phyloP scores from a whole-genome alignment of 495 filamentous ascomycete genomes.

The Podospora anserina region DNA sequence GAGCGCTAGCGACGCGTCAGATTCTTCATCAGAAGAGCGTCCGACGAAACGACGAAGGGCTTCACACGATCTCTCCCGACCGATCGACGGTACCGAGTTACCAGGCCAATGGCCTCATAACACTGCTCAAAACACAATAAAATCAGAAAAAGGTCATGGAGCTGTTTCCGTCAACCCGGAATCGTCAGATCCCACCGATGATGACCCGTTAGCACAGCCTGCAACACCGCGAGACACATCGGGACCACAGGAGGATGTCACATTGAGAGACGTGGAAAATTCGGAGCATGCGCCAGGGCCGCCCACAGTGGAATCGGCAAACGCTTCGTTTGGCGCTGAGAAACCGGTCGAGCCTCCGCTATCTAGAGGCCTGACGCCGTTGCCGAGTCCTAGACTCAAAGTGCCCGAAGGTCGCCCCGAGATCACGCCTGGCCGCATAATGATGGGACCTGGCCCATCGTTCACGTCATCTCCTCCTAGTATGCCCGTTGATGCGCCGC shows the following conservation, averaged over 20 bases:
- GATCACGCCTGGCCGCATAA: slow-evolving; percentile 8
- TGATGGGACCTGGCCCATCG: background rate
- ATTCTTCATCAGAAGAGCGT: slow-evolving; percentile 27
- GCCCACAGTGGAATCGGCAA: background rate
- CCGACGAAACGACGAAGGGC: slow-evolving; percentile 45
- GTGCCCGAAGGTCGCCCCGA: background rate
- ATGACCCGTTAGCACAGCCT: background rate
- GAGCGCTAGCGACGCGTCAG: slow-evolving; percentile 18
- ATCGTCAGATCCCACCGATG: background rate
- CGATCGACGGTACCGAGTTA: background rate
- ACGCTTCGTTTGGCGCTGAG: background rate
- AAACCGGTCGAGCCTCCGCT: background rate
- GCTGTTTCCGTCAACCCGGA: background rate
- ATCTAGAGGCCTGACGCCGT: slow-evolving; percentile 7
- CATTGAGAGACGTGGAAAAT: slow-evolving; percentile 10
- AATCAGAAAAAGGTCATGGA: background rate
- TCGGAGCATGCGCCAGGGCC: slow-evolving; percentile 18
- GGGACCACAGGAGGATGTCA: slow-evolving; percentile 5
- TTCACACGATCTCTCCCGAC: slow-evolving; percentile 25
- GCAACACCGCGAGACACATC: background rate
- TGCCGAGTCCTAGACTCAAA: slow-evolving; percentile 16
- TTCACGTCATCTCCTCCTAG: slow-evolving; percentile 29
- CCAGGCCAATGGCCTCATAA: background rate
- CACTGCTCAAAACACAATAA: background rate
- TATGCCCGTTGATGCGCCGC: slow-evolving; percentile 14